phyloP scores from a whole-genome alignment of 352 stramenopile species.

The Pythium aristosporum region DNA sequence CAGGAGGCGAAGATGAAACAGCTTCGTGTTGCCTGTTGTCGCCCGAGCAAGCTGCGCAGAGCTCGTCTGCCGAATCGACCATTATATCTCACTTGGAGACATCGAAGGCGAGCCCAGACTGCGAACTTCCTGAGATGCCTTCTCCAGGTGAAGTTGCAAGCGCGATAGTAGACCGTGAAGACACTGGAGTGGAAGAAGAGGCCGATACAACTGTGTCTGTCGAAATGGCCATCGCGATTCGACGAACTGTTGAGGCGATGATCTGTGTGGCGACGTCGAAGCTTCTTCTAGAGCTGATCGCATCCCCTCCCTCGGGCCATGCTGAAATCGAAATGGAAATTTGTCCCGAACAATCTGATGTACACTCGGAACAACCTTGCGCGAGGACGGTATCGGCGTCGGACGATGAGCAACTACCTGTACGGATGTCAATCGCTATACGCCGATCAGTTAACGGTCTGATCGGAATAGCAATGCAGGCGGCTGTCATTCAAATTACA shows the following conservation, averaged over 20 bases:
- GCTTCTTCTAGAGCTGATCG: conserved; percentile 1
- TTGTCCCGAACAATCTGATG: background rate
- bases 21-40: background rate
- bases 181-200: background rate
- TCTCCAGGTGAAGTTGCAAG: background rate
- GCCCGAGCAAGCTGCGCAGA: background rate
- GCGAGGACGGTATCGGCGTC: background rate
- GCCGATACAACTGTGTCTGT: conserved; percentile 13
- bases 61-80: background rate
- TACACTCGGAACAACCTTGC: background rate
- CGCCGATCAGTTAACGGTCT: conserved; percentile 36
- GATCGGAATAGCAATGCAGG: conserved; percentile 46
- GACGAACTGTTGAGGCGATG: conserved; percentile 40
- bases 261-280: conserved; percentile 32
- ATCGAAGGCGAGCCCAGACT: background rate
- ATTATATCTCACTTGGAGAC: background rate
- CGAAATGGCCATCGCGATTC: conserved; percentile 49
- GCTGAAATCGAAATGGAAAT: background rate
- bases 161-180: background rate
- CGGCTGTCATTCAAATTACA: conserved; percentile 33
- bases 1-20: background rate
- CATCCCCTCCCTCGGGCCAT: background rate
- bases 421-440: conserved; percentile 42
- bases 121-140: background rate
- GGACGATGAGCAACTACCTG: conserved; percentile 24